Percentiles rank a stretch among this genome's conserved stretches.
Conservation (phyloP, 371 early-diverging fungal genomes). For the Encephalitozoon hellem region DNA sequence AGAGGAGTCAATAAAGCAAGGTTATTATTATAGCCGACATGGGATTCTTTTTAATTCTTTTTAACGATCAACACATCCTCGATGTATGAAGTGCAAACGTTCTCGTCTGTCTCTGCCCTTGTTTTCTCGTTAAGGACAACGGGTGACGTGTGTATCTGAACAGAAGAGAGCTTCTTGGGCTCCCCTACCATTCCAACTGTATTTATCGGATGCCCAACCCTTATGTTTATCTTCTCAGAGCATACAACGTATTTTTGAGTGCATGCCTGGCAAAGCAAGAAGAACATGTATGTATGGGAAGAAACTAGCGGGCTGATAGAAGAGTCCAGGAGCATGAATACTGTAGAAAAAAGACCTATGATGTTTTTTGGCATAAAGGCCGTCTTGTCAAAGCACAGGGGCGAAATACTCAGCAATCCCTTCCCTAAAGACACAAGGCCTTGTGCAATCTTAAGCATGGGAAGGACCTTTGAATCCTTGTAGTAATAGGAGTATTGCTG, state of each 20-base stretch:
- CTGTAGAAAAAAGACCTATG: slow-evolving; percentile 46
- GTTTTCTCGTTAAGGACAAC: slow-evolving; percentile 85
- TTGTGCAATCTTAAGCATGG: slow-evolving; percentile 87
- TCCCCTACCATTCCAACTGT: slow-evolving; percentile 94
- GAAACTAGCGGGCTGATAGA: slow-evolving; percentile 60
- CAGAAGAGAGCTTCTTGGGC: slow-evolving; percentile 91
- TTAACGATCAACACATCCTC: slow-evolving; percentile 49
- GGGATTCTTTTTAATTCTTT: slow-evolving; percentile 1
- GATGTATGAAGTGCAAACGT: slow-evolving; percentile 20
- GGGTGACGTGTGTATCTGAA: slow-evolving; percentile 92
- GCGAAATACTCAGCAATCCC: slow-evolving; percentile 37
- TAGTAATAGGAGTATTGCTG: slow-evolving; percentile 86
- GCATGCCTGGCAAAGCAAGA: slow-evolving; percentile 78
- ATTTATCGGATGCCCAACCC: slow-evolving; percentile 90
- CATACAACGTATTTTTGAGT: slow-evolving; percentile 91
- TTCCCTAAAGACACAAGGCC: slow-evolving; percentile 49
- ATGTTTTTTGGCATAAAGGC: slow-evolving; percentile 37
- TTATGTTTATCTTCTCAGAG: slow-evolving; percentile 75
- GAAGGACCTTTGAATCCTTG: slow-evolving; percentile 79
- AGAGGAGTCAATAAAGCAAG: neutral
- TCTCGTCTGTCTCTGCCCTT: slow-evolving; percentile 75
- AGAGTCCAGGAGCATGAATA: slow-evolving; percentile 53
- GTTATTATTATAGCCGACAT: neutral
- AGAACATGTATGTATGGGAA: slow-evolving; percentile 78
- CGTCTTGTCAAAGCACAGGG: slow-evolving; percentile 29